Evolutionary conservation across 306 rosid genomes (phyloP).

Genomic region (Cajanus cajan): DNA sequence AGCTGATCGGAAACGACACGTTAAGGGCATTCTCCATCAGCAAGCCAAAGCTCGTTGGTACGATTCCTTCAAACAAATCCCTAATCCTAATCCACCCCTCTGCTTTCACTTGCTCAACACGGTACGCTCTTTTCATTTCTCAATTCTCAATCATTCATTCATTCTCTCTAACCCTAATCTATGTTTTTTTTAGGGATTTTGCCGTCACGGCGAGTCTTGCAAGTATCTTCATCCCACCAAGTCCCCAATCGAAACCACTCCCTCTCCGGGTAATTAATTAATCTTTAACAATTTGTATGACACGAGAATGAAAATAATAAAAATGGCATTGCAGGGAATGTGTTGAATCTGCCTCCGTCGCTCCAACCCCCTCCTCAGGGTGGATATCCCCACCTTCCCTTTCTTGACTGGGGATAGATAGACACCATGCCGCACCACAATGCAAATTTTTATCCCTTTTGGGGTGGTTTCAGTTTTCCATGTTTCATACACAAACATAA

Average conservation of each 20-base stretch:
- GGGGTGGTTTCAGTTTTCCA: conserved; percentile 29
- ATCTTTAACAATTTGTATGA: too few species aligned
- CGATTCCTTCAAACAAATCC: conserved; percentile 55
- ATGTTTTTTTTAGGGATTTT: conserved; percentile 53
- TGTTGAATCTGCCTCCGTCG: conserved; percentile 78
- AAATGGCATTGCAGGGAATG: conserved; percentile 38
- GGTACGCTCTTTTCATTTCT: conserved; percentile 39
- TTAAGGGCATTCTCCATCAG: conserved; percentile 60
- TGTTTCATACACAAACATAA: too few species aligned
- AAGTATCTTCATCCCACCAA: conserved; percentile 64
- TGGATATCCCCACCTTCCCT: conserved; percentile 56
- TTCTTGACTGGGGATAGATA: conserved; percentile 68
- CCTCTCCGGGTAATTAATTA: not conserved
- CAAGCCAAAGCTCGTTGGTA: conserved; percentile 86
- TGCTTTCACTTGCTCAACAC: conserved; percentile 70
- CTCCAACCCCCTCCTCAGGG: conserved; percentile 68
- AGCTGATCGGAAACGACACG: conserved; percentile 69
- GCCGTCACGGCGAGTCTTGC: conserved; percentile 76
- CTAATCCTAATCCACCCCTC: conserved; percentile 32
- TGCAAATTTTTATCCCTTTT: too few species aligned
- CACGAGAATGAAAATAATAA: too few species aligned
- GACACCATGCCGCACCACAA: too few species aligned
- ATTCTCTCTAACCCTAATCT: not conserved
- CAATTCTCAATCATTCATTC: too few species aligned
- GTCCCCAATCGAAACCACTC: conserved; percentile 21